phyloP scores from a whole-genome alignment of 2,329 filamentous ascomycete genomes.

The Ilyonectria sp. region DNA sequence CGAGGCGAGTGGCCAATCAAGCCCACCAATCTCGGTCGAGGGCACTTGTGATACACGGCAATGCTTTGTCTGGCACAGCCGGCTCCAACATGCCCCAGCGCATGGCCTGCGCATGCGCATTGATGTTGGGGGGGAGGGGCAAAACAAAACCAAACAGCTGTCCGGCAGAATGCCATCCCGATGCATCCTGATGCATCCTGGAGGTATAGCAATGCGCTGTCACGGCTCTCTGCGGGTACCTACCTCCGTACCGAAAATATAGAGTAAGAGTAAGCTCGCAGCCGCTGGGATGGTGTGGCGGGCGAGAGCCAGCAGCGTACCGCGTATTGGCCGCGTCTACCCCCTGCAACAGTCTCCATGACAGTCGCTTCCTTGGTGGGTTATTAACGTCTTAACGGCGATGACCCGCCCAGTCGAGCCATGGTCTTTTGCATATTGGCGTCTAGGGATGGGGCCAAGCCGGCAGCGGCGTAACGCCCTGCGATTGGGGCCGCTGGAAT shows the following conservation, averaged over 20 bases:
- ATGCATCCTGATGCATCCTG: slow-evolving; percentile 23
- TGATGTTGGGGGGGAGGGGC: neutral
- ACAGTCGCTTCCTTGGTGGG: slow-evolving; percentile 3
- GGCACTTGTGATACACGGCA: slow-evolving; percentile 43
- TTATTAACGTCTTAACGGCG: neutral
- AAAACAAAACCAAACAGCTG: slow-evolving; percentile 25
- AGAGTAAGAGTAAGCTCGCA: slow-evolving; percentile 1
- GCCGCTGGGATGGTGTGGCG: slow-evolving; percentile 1
- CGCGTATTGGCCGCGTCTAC: neutral
- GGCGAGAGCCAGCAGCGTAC: neutral
- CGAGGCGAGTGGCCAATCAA: slow-evolving; percentile 15
- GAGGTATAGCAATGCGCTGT: slow-evolving; percentile 20
- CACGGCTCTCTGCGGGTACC: neutral
- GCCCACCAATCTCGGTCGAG: slow-evolving; percentile 26
- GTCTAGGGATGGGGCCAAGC: slow-evolving; percentile 40
- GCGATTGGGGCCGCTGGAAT: slow-evolving; percentile 42
- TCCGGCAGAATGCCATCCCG: slow-evolving; percentile 21
- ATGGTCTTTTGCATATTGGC: slow-evolving; percentile 27
- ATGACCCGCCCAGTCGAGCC: slow-evolving; percentile 14
- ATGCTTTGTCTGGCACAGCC: slow-evolving; percentile 41
- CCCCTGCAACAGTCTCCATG: neutral
- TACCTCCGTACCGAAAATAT: neutral
- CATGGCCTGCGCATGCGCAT: slow-evolving; percentile 16
- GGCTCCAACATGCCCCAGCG: slow-evolving; percentile 28
- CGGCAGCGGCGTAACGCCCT: slow-evolving; percentile 42